Percentiles rank a stretch among this genome's conserved stretches.
Conservation (phyloP, 2,329 filamentous ascomycete genomes). For the Exophiala xenobiotica region DNA sequence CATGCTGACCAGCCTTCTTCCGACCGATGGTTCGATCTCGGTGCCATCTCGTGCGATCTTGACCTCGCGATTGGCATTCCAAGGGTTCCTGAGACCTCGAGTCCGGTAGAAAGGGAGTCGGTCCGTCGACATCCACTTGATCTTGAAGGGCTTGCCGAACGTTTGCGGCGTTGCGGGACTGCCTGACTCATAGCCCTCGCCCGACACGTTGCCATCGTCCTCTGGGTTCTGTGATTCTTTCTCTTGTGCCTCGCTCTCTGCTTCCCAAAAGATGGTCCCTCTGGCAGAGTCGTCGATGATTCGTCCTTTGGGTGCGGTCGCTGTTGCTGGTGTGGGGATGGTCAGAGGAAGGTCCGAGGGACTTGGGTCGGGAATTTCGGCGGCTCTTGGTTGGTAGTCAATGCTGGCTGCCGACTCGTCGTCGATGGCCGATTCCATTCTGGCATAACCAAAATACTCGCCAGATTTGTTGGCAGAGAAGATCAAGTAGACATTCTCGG, state of each 20-base stretch:
- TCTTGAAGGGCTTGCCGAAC: constrained; percentile 87
- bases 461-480: constrained; percentile 98
- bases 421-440: constrained; percentile 82
- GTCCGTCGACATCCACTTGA: constrained; percentile 85
- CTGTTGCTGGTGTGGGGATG: constrained; percentile 75
- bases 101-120: constrained; percentile 86
- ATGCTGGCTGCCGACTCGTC: constrained; percentile 67
- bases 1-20: constrained; percentile 71
- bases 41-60: constrained; percentile 96
- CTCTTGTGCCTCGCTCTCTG: constrained; percentile 55
- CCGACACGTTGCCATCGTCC: constrained; percentile 24
- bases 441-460: constrained; percentile 92
- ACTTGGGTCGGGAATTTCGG: constrained; percentile 47
- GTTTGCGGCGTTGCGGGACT: constrained; percentile 50
- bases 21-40: constrained; percentile 81
- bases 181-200: constrained; percentile 23
- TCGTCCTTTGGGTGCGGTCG: constrained; percentile 73
- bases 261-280: constrained; percentile 98
- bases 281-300: constrained; percentile 91
- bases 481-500: constrained; percentile 83
- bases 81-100: constrained; percentile 81
- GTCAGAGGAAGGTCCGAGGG: constrained; percentile 70
- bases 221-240: constrained; percentile 42
- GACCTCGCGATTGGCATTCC: constrained; percentile 93
- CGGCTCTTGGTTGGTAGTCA: constrained; percentile 66